Evolutionary conservation across 2,329 filamentous ascomycete genomes (phyloP), one percentile per base, ranked within the genome.

Genomic region (Simplicillium sp.): DNA sequence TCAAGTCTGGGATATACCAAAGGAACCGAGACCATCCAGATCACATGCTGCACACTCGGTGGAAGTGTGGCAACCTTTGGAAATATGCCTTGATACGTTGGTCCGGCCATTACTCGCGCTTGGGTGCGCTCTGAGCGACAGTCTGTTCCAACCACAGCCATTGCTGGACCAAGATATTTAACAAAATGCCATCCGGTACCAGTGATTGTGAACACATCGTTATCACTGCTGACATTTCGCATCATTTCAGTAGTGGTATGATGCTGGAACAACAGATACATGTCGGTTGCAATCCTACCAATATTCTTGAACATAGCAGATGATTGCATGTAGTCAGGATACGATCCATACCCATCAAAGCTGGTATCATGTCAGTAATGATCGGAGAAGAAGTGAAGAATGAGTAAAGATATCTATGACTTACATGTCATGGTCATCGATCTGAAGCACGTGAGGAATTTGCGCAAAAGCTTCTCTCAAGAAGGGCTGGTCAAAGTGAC

Each of bases 251-350:
- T 72, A 0, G 90, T 97, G 0, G 92, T 97, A 60, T 98, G 92
- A 56, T 98, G 92, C 57, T 98, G 92, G 71, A 98, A 98, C 7
- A 98, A 75, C 29, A 98, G 73, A 57, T 97, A 98, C 89, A 96
- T 96, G 51, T 97, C 88, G 41, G 94, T 89, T 16, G 88, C 92
- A 46, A 98, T 82, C 31, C 92, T 80, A 17, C 92, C 92, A 54
- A 97, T 94, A 57, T 97, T 97, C 66, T 94, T 96, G 71, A 98
- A 97, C 66, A 97, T 88, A 48, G 94, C 84, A 14, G 88, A 96
- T 50, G 86, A 86, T 57, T 98, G 92, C 90, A 98, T 97, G 58
- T 97, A 94, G 46, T 95, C 88, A 0, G 92, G 92, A 54, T 97
- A 98, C 2, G 88, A 95, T 25, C 92, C 92, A 52, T 92, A 98